Evolutionary conservation across 2,329 filamentous ascomycete species (phyloP), one percentile per base, ranked within the genome.

Genomic region (Neurospora sp.): DNA sequence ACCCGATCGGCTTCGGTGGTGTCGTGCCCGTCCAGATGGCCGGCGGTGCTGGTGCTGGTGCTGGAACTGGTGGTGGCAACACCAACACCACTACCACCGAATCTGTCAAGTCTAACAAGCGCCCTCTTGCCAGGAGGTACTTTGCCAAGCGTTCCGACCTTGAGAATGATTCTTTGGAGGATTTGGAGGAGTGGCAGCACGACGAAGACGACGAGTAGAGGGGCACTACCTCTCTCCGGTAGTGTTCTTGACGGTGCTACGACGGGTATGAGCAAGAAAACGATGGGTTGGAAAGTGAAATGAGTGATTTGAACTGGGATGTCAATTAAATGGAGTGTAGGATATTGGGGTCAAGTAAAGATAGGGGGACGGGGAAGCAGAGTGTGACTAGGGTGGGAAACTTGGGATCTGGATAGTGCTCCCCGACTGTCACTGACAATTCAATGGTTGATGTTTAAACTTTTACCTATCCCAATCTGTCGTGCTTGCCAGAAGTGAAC

Each of bases 1-100:
- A 90, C 78, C 1, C 87, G 43, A 87, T 88, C 15, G 88, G 88
- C 38, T 90, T 90, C 75, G 88, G 88, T 69, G 80, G 80, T 43
- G 77, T 81, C 58, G 75, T 81, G 9, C 79, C 79, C 10, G 74
- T 80, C 43, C 78, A 80, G 73, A 74, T 78, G 72, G 75, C 72
- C 3, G 70, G 67, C 62, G 68, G 68, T 19, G 69, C 67, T 62
- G 52, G 68, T 19, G 69, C 67, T 62, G 52, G 52, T 62, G 52
- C 52, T 62, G 52, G 52, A 62, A 17, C 52, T 62, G 52, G 52
- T 17, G 52, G 28, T 28, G 28, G 52, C 28, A 62, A 62, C 52
- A 36, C 13, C 28, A 10, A 62, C 52, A 62, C 52, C 23, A 52
- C 43, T 52, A 11, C n/a, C 19, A 58, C 46, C 46, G 9, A 13